Conservation (phyloP, 176 grass and related monocot species). For the Olyra latifolia region DNA sequence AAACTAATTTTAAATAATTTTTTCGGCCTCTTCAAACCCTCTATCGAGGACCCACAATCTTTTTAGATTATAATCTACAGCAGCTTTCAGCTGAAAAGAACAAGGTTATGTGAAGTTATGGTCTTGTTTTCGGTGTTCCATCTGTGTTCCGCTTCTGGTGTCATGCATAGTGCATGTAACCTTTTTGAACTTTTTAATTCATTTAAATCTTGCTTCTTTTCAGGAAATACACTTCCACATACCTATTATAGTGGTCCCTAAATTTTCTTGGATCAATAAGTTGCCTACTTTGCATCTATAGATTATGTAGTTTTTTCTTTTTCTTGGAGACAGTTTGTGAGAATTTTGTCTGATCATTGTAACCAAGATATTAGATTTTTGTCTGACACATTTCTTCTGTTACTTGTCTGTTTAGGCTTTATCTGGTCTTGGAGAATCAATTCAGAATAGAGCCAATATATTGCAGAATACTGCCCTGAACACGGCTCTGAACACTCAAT, state of each 20-base stretch:
- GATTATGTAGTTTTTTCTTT: not conserved
- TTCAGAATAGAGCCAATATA: conserved; percentile 70
- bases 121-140: not conserved
- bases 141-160: not conserved
- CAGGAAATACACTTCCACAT: not conserved
- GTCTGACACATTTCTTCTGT: conserved; percentile 14
- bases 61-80: no score
- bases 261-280: not conserved
- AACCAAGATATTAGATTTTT: not conserved
- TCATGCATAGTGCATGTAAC: not conserved
- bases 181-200: not conserved
- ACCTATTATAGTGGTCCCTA: not conserved
- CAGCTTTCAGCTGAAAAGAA: no score
- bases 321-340: not conserved
- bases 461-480: conserved; percentile 69
- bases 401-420: conserved; percentile 69
- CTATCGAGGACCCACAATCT: no score
- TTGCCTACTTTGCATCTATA: not conserved
- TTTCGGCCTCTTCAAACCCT: no score
- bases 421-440: conserved; percentile 86
- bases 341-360: not conserved
- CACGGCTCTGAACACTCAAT: conserved; percentile 79
- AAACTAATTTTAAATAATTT: no score
- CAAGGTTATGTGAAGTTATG: not conserved
- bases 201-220: not conserved